A percentile compares a stretch with the other conserved stretches of the same genome.
These are phyloP conservation scores for Botryosphaeria dothidea DNA, from an alignment of 2,329 filamentous ascomycete species.

Conservation along the genomic window DNA sequence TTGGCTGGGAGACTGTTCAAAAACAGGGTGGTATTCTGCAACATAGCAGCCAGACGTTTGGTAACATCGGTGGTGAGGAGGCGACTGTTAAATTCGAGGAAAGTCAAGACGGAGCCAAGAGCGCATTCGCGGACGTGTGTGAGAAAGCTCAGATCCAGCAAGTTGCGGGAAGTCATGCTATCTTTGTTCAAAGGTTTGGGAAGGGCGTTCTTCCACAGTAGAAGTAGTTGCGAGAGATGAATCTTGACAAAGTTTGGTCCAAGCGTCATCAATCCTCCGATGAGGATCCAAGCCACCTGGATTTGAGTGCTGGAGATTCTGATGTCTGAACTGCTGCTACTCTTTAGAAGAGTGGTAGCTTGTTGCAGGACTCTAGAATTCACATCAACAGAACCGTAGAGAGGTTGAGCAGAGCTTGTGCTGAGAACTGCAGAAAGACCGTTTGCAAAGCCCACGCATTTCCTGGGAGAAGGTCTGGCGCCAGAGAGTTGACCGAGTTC, in stretches of 20 bases:
- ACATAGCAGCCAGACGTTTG: constrained; percentile 87
- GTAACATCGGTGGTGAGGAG: constrained; percentile 92
- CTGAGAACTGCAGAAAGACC: constrained; percentile 88
- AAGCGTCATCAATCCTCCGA: constrained; percentile 93
- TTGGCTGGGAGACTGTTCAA: constrained; percentile 80
- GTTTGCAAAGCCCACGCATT: constrained; percentile 89
- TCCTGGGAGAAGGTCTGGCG: constrained; percentile 74
- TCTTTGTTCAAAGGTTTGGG: constrained; percentile 94
- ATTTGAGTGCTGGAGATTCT: constrained; percentile 92
- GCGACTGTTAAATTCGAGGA: constrained; percentile 89
- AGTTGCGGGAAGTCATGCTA: constrained; percentile 78
- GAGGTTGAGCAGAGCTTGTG: constrained; percentile 80
- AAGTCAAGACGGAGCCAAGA: constrained; percentile 85
- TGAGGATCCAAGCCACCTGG: constrained; percentile 96
- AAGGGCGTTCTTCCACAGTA: constrained; percentile 96
- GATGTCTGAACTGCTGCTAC: constrained; percentile 85
- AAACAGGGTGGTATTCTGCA: constrained; percentile 91
- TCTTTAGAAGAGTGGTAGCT: constrained; percentile 89
- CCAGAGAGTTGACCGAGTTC: constrained; percentile 78
- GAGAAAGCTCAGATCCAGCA: constrained; percentile 87
- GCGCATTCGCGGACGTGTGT: constrained; percentile 95
- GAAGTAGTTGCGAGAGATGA: constrained; percentile 86
- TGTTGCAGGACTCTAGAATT: constrained; percentile 89
- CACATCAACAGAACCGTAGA: constrained; percentile 94
- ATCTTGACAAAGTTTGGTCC: constrained; percentile 99